Base-by-base conservation (phyloP, 495 filamentous ascomycete genomes). In the Lindgomyces ingoldianus region DNA sequence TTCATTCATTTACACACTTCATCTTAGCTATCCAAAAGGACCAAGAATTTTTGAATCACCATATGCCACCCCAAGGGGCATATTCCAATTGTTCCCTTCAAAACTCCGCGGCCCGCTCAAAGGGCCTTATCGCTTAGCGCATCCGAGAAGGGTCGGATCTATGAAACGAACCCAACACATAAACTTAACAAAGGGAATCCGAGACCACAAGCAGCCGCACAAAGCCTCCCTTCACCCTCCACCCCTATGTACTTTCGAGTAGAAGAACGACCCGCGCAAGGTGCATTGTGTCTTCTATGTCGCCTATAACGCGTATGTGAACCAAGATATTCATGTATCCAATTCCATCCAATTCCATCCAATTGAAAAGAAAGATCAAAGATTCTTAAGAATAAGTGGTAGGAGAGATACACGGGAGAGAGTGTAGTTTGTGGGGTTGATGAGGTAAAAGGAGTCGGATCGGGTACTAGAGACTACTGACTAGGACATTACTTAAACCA, bases 391-490 rank as follows among this genome's bases (percentile, higher is more conserved):
- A 14, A 36, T 55, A 47, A 63, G n/a, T 19, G 4, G 50, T 30
- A 19, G 48, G 11, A 54, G 49, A 63, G 33, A 46, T 33, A 58
- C 39, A 50, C 33, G 19, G n/a, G n/a, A 21, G 14, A 11, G 19
- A 57, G 30, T 21, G 53, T 33, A 26, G 41, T 26, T 25, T 41
- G 46, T 51, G 45, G 9, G 51, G 44, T 50, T 16, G 57, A 3
- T 48, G 27, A 18, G 8, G 57, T 30, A 2, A 39, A 51, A 11
- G 44, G 25, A 29, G n/a, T 16, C 44, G 24, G 10, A 10, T 8
- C 8, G 41, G 49, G 26, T 51, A 60, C 44, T 60, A 60, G 57
- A 51, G 44, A 60, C 57, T 60, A 60, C 18, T 30, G 18, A 60
- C 57, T 50, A 39, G 30, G 29, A 60, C 57, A 60, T 60, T 60